Conservation (phyloP, 352 stramenopile genomes). For the Phytophthora brassicae region DNA sequence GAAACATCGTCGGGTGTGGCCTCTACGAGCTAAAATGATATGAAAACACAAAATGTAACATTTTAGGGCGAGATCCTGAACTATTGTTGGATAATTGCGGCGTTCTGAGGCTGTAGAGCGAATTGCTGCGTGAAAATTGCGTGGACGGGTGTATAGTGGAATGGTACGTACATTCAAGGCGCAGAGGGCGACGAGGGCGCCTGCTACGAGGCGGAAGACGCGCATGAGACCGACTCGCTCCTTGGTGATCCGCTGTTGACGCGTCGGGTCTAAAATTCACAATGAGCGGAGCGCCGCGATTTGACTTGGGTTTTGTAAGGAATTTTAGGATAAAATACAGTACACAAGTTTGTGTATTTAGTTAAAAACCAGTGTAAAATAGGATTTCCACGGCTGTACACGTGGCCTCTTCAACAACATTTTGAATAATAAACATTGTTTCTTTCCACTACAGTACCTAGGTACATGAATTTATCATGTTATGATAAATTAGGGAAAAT, state of each 20-base stretch:
- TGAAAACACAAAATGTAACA: conserved; percentile 8
- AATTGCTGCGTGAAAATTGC: background rate
- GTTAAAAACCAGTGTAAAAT: background rate
- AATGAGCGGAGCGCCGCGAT: background rate
- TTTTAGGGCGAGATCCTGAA: background rate
- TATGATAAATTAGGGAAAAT: background rate
- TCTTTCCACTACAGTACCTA: background rate
- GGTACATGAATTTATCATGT: no score
- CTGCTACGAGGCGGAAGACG: conserved; percentile 27
- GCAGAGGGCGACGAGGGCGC: conserved; percentile 25
- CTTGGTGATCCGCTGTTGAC: conserved; percentile 1
- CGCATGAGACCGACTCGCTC: conserved; percentile 33
- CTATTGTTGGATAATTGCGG: background rate
- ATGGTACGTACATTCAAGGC: conserved; percentile 18
- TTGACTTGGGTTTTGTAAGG: conserved; percentile 17
- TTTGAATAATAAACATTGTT: background rate
- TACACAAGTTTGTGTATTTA: background rate
- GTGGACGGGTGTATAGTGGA: background rate
- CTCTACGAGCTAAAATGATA: conserved; percentile 20
- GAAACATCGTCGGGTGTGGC: conserved; percentile 41
- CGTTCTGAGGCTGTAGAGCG: conserved; percentile 9
- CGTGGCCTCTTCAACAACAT: background rate
- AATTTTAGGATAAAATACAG: background rate
- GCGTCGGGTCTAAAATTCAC: conserved; percentile 19
- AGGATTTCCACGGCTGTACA: background rate